Percentiles rank a stretch among this genome's conserved stretches.
These are phyloP conservation scores for Salix brachista DNA, from an alignment of 345 rosid species.

Conservation along the genomic window DNA sequence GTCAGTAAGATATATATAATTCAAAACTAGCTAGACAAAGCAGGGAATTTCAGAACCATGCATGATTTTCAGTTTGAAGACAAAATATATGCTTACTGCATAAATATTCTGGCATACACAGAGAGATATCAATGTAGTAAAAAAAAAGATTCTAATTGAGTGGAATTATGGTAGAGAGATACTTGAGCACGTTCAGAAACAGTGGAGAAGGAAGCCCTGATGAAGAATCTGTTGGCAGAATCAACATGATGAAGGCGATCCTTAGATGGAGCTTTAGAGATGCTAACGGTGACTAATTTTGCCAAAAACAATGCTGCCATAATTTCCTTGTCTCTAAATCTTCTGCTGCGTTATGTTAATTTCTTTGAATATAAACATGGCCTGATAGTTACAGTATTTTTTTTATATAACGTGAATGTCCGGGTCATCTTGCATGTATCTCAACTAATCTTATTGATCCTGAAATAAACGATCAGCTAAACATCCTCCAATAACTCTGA, in stretches of 20 bases:
- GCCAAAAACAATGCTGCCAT: constrained; percentile 28
- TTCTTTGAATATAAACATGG: background rate
- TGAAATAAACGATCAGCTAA: too few relatives aligned
- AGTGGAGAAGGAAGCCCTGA: constrained; percentile 15
- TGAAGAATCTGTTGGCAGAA: constrained; percentile 9
- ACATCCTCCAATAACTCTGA: too few relatives aligned
- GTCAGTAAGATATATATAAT: background rate
- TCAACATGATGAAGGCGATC: constrained; percentile 4
- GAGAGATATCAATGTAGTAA: too few relatives aligned
- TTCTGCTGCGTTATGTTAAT: background rate
- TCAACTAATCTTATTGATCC: too few relatives aligned
- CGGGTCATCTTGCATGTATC: too few relatives aligned
- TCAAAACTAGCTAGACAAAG: background rate
- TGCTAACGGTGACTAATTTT: constrained; percentile 17
- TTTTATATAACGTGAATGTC: too few relatives aligned
- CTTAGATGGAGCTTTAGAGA: constrained; percentile 14
- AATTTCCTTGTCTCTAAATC: background rate
- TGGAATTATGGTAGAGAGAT: background rate
- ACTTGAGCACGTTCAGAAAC: constrained; percentile 25
- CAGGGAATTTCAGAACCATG: background rate
- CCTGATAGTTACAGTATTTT: background rate
- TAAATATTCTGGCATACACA: background rate
- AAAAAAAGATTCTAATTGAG: too few relatives aligned
- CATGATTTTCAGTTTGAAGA: background rate
- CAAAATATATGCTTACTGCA: background rate